Base-by-base conservation (phyloP, 108 stramenopile genomes). In the Skeletonema potamos region DNA sequence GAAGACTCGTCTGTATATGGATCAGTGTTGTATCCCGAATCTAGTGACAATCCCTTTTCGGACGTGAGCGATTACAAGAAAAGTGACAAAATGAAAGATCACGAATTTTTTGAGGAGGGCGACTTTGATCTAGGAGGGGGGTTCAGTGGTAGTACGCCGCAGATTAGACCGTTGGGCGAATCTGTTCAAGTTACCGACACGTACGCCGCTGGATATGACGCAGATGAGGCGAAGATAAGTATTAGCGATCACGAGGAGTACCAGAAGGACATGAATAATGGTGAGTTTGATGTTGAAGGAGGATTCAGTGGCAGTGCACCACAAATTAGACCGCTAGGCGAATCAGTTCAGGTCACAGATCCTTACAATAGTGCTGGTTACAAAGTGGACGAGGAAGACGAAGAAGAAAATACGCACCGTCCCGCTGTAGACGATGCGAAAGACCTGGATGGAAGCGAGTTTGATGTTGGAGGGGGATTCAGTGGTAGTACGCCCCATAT, bases 11-110 rank as follows among this genome's bases (percentile, higher is more conserved):
- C 29, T 17, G 1, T 41, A 36, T n/a, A 24, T 11, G 29, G 24
- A 3, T 62, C 61, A 18, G 15, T 62, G 7, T 32, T 54, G 2
- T 22, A 54, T 60, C 58, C 27, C 13, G 32, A 57, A 22, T 51
- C 48, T 22, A 1, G 8, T 58, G 60, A 48, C 10, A 54, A 73
- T 64, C 72, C 72, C 22, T 64, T 64, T 30, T 41, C 60, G 9
- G 72, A 73, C 18, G 39, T 8, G 10, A 71, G 60, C 26, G 70
- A 54, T 39, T 51, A 54, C 32, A 1, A 29, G n/a, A 57, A 37
- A 58, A 3, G 33, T 41, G 54, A 27, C 8, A 20, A 41, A 41
- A 15, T n/a, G 39, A 41, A 15, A 15, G 39, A 15, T 41, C 15
- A 41, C 3, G 3, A 41, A n/a, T 15, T 20, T 3, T n/a, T 22